phyloP scores from a whole-genome alignment of 208 protist genomes.

The Trichomonas tenax region DNA sequence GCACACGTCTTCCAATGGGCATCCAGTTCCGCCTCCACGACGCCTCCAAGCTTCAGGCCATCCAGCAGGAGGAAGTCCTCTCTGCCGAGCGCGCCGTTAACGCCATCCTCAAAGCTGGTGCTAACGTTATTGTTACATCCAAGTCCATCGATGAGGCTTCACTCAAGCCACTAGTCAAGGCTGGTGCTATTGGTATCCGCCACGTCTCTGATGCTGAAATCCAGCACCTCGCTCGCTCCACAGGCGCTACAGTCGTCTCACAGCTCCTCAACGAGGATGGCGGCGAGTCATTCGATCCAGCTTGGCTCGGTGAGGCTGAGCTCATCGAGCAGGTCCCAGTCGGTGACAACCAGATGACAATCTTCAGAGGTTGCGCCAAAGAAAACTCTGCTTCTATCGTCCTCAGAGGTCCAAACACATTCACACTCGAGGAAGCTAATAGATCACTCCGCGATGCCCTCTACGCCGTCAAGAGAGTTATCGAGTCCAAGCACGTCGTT shows the following conservation, averaged over 20 bases:
- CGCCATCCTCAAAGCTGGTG: slow-evolving; percentile 52
- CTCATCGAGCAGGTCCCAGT: slow-evolving; percentile 24
- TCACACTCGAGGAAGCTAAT: slow-evolving; percentile 52
- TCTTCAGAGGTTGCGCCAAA: slow-evolving; percentile 58
- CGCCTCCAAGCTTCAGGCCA: neutral
- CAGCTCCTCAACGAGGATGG: slow-evolving; percentile 30
- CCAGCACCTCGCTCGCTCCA: slow-evolving; percentile 33
- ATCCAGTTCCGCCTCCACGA: slow-evolving; percentile 50
- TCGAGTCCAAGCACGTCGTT: slow-evolving; percentile 86
- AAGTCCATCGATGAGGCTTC: slow-evolving; percentile 94
- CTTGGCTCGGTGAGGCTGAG: slow-evolving; percentile 27
- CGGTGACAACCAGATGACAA: slow-evolving; percentile 77
- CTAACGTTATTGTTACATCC: slow-evolving; percentile 97
- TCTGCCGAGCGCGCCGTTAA: neutral
- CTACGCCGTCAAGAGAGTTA: slow-evolving; percentile 87
- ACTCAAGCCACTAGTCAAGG: slow-evolving; percentile 56
- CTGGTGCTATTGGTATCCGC: neutral
- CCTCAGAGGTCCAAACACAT: slow-evolving; percentile 86
- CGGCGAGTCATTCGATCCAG: slow-evolving; percentile 25
- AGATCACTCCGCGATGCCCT: slow-evolving; percentile 87
- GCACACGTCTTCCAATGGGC: slow-evolving; percentile 82
- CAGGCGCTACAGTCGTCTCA: slow-evolving; percentile 26
- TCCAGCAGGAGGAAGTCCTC: neutral
- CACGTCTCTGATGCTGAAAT: neutral
- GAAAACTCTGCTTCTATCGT: slow-evolving; percentile 75